Conservation (phyloP, 169 alveolate genomes). For the Toxoplasma gondii region DNA sequence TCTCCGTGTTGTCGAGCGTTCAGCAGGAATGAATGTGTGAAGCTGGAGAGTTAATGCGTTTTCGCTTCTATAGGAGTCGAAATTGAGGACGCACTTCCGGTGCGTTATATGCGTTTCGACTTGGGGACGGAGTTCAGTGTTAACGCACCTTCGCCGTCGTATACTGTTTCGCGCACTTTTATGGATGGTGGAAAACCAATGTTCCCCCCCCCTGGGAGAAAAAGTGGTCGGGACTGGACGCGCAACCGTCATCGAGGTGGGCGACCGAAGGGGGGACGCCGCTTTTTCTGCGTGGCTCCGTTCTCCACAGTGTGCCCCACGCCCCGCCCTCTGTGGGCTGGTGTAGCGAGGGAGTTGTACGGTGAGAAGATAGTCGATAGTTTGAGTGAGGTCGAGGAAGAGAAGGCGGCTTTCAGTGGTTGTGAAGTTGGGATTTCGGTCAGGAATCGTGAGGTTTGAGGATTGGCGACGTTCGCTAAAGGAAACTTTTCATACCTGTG, state of each 20-base stretch:
- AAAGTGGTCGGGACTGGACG: conserved; percentile 6
- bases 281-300: not conserved
- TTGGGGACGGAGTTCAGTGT: not conserved
- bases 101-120: not conserved
- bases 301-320: not conserved
- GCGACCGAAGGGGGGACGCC: not conserved
- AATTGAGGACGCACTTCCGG: not conserved
- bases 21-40: too few species aligned
- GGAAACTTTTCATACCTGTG: not conserved
- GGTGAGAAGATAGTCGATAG: not conserved
- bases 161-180: not conserved
- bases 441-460: not conserved
- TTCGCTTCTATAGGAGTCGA: not conserved
- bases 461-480: not conserved
- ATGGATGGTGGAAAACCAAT: not conserved
- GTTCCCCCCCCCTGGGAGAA: not conserved
- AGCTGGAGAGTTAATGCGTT: too few species aligned
- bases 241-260: conserved; percentile 3
- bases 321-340: conserved; percentile 10
- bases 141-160: not conserved
- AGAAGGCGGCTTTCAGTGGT: not conserved
- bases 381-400: not conserved
- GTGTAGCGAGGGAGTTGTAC: not conserved
- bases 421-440: not conserved
- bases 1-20: too few species aligned